Evolutionary conservation across 2,329 filamentous ascomycete genomes (phyloP), one percentile per base, ranked within the genome.

Genomic region (Nothophoma quercina): DNA sequence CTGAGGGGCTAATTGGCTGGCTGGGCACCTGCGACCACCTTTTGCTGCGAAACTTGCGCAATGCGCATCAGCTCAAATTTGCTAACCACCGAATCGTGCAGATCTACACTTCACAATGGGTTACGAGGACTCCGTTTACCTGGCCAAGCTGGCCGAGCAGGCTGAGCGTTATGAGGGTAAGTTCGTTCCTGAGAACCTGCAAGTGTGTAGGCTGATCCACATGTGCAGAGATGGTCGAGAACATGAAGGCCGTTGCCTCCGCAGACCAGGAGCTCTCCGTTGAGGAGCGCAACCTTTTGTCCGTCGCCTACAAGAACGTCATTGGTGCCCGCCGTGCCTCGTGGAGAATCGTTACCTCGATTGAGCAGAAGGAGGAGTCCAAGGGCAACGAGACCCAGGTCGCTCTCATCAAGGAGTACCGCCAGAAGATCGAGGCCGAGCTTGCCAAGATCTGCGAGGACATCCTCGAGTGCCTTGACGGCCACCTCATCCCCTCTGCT

Each of bases 131-230:
- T 93, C 93, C 75, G 95, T 99, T 77, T 98, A 98, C 82, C 89
- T 98, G 79, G 95, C 95, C 83, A 98, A 98, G 92, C 90, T 99
- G 80, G 95, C 95, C 78, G 95, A 99, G 89, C 95, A 99, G 88
- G 95, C 95, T 81, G 95, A 99, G 88, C 93, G 95, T 79, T 99
- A 99, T 83, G 95, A 99, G 85, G 95, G 95, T 98, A 73, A 70
- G 75, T 45, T 41, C 55, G 25, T 51, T 29, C 12, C 42, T 25
- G 18, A 49, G 41, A 41, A 28, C 45, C 40, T 28, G 39, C 40
- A 35, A 49, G 28, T 19, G 22, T 12, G 49, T 44, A 33, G 42
- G 45, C 64, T 71, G 55, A 71, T 49, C 23, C 19, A 28, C 44
- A 35, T 39, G 19, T 63, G 53, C 79, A 97, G 93, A 97, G 83